Percentiles rank a stretch among this genome's conserved stretches.
Conservation (phyloP, 1,284 basidiomycete genomes). For the Ganoderma lingzhi region DNA sequence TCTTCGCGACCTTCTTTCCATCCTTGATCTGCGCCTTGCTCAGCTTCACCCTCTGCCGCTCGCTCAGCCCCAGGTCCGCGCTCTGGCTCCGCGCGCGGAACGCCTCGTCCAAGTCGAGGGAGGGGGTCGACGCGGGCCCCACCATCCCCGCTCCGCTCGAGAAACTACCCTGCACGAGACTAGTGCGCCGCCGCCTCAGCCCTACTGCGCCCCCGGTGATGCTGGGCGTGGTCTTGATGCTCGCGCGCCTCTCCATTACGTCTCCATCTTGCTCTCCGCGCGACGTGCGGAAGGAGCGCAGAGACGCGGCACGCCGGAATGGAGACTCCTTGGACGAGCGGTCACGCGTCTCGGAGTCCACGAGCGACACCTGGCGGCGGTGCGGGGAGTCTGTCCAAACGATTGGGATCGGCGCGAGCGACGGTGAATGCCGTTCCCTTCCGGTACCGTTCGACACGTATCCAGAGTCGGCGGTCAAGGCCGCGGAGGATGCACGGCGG, state of each 20-base stretch:
- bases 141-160: slow-evolving; percentile 57
- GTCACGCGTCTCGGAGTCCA: slow-evolving; percentile 15
- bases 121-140: slow-evolving; percentile 46
- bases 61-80: slow-evolving; percentile 51
- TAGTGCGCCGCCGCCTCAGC: slow-evolving; percentile 44
- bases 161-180: slow-evolving; percentile 52
- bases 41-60: slow-evolving; percentile 56
- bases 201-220: slow-evolving; percentile 37
- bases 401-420: slow-evolving; percentile 38
- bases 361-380: slow-evolving; percentile 15
- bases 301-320: slow-evolving; percentile 35
- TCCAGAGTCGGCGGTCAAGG: slow-evolving; percentile 36
- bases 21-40: slow-evolving; percentile 56
- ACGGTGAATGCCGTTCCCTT: not conserved
- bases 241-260: slow-evolving; percentile 27
- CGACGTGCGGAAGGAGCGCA: slow-evolving; percentile 39
- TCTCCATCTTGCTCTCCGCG: slow-evolving; percentile 1
- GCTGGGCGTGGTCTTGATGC: slow-evolving; percentile 31
- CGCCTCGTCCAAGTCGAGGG: slow-evolving; percentile 46
- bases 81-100: slow-evolving; percentile 47
- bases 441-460: slow-evolving; percentile 32
- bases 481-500: slow-evolving; percentile 22
- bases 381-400: slow-evolving; percentile 35
- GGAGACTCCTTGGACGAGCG: slow-evolving; percentile 12
- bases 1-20: slow-evolving; percentile 56